Evolutionary conservation across 1,139 yeast species (phyloP), one percentile per base, ranked within the genome.

Genomic region (Scheffersomyces titani): DNA sequence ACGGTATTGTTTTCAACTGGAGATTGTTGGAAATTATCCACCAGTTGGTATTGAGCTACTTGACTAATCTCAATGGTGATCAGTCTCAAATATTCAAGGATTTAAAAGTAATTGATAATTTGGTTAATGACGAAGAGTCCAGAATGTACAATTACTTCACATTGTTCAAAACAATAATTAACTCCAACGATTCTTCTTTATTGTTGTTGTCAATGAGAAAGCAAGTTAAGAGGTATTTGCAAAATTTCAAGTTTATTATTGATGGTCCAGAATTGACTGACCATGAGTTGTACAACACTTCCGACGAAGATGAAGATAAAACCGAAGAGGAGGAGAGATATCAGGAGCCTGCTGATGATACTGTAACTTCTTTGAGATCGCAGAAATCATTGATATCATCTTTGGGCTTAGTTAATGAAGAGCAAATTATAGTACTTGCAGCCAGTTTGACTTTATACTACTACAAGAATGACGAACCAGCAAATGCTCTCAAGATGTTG

Each of bases 11-110:
- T 2, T 64, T 70, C 20, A 65, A 71, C 36, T 78, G 82, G 82
- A 73, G 83, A 64, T 54, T 78, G 2, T 65, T 77, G 57, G 81
- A 75, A 49, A 65, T 78, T 24, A 60, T 73, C 18, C 72, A 76
- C 57, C 73, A 74, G 55, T 68, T 78, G 55, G 75, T 70, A 53
- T 55, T 73, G 40, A 65, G 63, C 18, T 76, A 71, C 55, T 70
- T 78, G 60, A 63, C 67, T 18, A 60, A 64, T 22, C 46, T 67
- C 49, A 61, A 59, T 24, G 54, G 55, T 6, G 65, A 60, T 4
- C 54, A 59, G 9, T 54, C 54, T 16, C 64, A 69, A 49, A 65
- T 77, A 40, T 55, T 55, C 13, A 61, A 65, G 47, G 78, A 74
- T 56, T 56, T 73, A 21, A 62, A 65, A 40, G 61, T 60, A 20